Percentiles rank a stretch among this genome's conserved stretches.
phyloP scores from a whole-genome alignment of 2,329 filamentous ascomycete genomes.

The Leptographium lundbergii region DNA sequence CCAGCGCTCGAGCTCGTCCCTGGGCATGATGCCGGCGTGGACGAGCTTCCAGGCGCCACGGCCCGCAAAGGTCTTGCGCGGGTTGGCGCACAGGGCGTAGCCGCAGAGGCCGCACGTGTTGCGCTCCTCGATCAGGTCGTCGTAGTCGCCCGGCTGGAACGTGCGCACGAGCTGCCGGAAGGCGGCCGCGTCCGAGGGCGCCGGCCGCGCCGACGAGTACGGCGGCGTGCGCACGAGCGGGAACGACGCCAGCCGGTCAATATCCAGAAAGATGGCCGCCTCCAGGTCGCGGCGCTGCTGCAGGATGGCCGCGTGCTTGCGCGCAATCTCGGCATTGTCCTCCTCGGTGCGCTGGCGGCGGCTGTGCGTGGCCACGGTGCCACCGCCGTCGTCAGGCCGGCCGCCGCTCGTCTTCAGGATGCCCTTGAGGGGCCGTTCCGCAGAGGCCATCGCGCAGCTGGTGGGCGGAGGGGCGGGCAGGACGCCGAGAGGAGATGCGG shows the following conservation, averaged over 20 bases:
- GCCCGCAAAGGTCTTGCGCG: conserved; percentile 42
- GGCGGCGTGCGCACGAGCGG: conserved; percentile 24
- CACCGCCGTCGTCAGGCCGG: conserved; percentile 30
- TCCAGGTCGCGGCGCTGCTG: conserved; percentile 74
- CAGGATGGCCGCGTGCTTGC: conserved; percentile 71
- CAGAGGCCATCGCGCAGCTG: conserved; percentile 32
- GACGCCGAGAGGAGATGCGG: neutral
- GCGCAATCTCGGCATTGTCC: conserved; percentile 48
- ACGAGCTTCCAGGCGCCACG: conserved; percentile 58
- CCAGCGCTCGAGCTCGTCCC: conserved; percentile 70
- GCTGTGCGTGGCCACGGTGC: conserved; percentile 12
- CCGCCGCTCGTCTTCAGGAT: conserved; percentile 30
- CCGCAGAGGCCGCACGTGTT: conserved; percentile 75
- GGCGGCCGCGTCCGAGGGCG: conserved; percentile 43
- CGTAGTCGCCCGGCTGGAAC: conserved; percentile 83
- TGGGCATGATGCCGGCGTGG: conserved; percentile 49
- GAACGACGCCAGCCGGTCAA: conserved; percentile 57
- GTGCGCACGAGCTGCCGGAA: conserved; percentile 56
- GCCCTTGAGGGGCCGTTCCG: conserved; percentile 32
- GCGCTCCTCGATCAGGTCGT: conserved; percentile 77
- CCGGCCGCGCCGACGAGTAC: conserved; percentile 32
- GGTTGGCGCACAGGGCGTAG: conserved; percentile 63
- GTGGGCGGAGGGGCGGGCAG: neutral
- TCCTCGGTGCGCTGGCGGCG: conserved; percentile 22
- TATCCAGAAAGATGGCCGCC: conserved; percentile 55